Conservation (phyloP, 352 stramenopile genomes). For the Phytopythium litorale region DNA sequence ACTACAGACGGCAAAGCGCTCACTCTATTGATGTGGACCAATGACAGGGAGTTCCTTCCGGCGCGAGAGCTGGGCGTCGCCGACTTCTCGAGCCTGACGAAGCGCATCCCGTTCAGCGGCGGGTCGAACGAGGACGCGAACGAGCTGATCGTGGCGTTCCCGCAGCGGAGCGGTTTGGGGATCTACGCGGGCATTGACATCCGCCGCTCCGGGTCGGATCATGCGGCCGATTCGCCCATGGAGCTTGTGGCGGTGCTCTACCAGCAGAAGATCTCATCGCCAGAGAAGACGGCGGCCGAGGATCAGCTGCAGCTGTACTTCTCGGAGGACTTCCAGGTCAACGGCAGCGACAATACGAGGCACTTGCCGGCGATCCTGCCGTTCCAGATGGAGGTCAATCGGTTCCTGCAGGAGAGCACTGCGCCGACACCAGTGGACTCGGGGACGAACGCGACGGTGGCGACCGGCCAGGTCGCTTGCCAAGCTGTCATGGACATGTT, state of each 20-base stretch:
- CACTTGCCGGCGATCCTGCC: conserved; percentile 46
- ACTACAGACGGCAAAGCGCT: not conserved
- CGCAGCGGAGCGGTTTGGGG: conserved; percentile 22
- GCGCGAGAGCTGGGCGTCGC: conserved; percentile 44
- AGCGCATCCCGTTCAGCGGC: conserved; percentile 34
- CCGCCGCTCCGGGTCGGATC: conserved; percentile 13
- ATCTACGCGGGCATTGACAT: conserved; percentile 59
- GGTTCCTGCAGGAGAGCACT: conserved; percentile 31
- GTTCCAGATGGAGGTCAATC: conserved; percentile 54
- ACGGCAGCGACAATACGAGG: conserved; percentile 12
- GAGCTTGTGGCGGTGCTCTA: conserved; percentile 41
- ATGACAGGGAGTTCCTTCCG: conserved; percentile 39
- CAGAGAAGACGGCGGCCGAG: conserved; percentile 14
- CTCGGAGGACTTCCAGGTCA: conserved; percentile 19
- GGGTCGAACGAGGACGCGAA: conserved; percentile 34
- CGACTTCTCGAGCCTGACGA: conserved; percentile 29
- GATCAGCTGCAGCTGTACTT: conserved; percentile 45
- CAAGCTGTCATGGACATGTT: conserved; percentile 48
- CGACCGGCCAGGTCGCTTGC: conserved; percentile 23
- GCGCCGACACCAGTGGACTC: not conserved
- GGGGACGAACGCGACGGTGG: conserved; percentile 4
- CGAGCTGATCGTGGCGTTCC: conserved; percentile 31
- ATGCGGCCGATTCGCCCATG: conserved; percentile 7
- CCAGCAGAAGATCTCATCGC: conserved; percentile 22
- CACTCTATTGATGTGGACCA: not conserved